Evolutionary conservation across 129 eudicot species (phyloP), one percentile per base, ranked within the genome.

Genomic region (Arctium lappa): DNA sequence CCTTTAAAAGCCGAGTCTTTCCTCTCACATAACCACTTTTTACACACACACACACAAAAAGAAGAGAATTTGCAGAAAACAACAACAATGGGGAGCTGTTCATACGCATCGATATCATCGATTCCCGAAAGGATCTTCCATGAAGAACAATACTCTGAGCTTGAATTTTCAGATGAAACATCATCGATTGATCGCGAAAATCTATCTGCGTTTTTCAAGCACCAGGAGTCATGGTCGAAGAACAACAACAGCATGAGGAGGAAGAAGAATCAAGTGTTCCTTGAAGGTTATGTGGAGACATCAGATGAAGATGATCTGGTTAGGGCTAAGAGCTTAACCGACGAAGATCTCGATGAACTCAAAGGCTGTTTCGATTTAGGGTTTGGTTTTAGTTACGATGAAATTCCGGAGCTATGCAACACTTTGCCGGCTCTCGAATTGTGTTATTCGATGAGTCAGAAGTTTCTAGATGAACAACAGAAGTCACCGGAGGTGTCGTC

Each of bases 331-430:
- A 90, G 94, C 79, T 90, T 92, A 38, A 90, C 93, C 2, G 93
- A 92, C 63, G 97, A 90, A 48, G 97, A 92, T 88, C 87, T 92
- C 31, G 93, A 87, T 69, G 97, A 92, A 78, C 82, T 92, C 6
- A 92, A 90, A 72, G 97, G 97, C 27, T 92, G 97, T 82, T 85
- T 92, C 80, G 97, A 92, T 87, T 79, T 92, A 44, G 97, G 97
- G 30, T 92, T 92, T 90, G 97, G 97, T 30, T 92, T 92, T 74
- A 89, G 91, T 48, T 92, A 92, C 74, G 91, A 92, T 40, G 97
- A 92, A 37, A 92, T 92, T 33, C 97, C 93, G 5, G 94, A 90
- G 79, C 94, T 92, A 13, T 92, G 97, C 36, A 90, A 87, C 76
- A 92, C 97, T 74, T 84, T 92, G 29, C 97, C 97, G 65, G 94